A percentile compares a stretch with the other conserved stretches of the same genome.
These are phyloP conservation scores for Tulasnella sp. DNA, from an alignment of 768 basidiomycete species.

Conservation along the genomic window DNA sequence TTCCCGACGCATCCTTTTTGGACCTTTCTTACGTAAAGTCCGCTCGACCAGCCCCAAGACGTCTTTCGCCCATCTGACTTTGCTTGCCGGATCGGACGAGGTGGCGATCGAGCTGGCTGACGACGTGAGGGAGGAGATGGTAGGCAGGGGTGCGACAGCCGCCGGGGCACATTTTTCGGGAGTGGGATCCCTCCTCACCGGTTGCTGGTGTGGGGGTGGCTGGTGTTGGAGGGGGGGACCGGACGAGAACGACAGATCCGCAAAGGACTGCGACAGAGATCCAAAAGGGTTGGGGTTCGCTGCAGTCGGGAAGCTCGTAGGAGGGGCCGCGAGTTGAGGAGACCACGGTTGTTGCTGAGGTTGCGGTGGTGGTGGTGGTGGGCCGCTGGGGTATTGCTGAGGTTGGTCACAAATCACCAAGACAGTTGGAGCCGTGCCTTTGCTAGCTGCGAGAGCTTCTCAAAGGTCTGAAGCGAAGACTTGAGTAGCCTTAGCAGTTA, in stretches of 20 bases:
- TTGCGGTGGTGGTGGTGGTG: not conserved
- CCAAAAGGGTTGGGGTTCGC: not conserved
- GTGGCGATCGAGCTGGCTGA: constrained; percentile 40
- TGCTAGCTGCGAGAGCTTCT: too few relatives aligned
- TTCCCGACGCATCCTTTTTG: constrained; percentile 31
- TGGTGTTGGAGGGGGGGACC: not conserved
- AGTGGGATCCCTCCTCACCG: not conserved
- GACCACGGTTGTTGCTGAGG: not conserved
- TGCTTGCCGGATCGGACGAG: constrained; percentile 43
- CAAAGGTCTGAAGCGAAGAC: too few relatives aligned
- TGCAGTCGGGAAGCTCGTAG: not conserved
- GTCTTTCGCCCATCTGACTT: constrained; percentile 71
- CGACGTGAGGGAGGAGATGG: constrained; percentile 44
- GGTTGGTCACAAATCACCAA: too few relatives aligned
- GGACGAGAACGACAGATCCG: constrained; percentile 8
- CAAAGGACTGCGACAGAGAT: not conserved
- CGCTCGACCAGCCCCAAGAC: constrained; percentile 71
- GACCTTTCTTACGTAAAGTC: constrained; percentile 25
- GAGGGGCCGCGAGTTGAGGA: not conserved
- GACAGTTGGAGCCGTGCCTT: too few relatives aligned
- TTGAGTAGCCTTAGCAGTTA: too few relatives aligned
- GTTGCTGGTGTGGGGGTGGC: not conserved
- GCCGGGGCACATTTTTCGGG: constrained; percentile 29
- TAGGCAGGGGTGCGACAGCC: constrained; percentile 58
- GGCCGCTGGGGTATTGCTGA: not conserved